A percentile compares a stretch with the other conserved stretches of the same genome.
phyloP scores from a whole-genome alignment of 371 early-diverging fungal species.

The Lichtheimia hyalospora region DNA sequence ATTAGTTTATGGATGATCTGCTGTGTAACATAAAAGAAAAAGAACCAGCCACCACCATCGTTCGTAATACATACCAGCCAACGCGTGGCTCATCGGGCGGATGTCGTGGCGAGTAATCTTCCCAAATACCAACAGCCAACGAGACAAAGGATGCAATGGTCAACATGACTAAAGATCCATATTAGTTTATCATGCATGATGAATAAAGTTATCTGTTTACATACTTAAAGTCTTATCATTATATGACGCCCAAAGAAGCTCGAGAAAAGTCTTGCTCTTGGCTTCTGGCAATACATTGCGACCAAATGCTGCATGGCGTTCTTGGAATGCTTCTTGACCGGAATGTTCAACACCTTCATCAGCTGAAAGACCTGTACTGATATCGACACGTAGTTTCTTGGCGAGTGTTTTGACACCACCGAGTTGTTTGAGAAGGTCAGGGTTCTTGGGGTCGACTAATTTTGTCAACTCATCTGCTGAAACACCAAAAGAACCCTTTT shows the following conservation, averaged over 20 bases:
- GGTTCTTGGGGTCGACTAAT: constrained; percentile 74
- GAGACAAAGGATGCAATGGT: constrained; percentile 80
- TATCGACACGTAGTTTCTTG: constrained; percentile 65
- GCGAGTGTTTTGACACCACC: constrained; percentile 68
- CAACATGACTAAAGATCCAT: constrained; percentile 46
- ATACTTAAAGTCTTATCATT: constrained; percentile 68
- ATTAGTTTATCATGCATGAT: background rate
- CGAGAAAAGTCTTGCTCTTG: constrained; percentile 56
- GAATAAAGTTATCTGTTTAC: constrained; percentile 12
- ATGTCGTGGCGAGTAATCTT: constrained; percentile 64
- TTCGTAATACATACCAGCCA: constrained; percentile 52
- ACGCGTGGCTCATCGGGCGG: constrained; percentile 62
- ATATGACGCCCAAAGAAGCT: constrained; percentile 67
- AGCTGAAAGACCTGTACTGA: constrained; percentile 59
- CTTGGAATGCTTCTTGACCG: constrained; percentile 50
- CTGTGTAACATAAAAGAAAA: background rate
- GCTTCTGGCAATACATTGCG: constrained; percentile 69
- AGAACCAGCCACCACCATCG: constrained; percentile 6
- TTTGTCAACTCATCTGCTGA: constrained; percentile 47
- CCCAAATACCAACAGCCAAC: constrained; percentile 73
- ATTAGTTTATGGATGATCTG: constrained; percentile 8
- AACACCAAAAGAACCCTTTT: constrained; percentile 41
- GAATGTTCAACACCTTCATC: constrained; percentile 54
- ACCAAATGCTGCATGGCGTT: constrained; percentile 74
- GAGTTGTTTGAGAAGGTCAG: constrained; percentile 57